Percentiles rank a stretch among this genome's conserved stretches.
These are phyloP conservation scores for Yarrowia sp. DNA, from an alignment of 805 yeast genomes.

Conservation along the genomic window DNA sequence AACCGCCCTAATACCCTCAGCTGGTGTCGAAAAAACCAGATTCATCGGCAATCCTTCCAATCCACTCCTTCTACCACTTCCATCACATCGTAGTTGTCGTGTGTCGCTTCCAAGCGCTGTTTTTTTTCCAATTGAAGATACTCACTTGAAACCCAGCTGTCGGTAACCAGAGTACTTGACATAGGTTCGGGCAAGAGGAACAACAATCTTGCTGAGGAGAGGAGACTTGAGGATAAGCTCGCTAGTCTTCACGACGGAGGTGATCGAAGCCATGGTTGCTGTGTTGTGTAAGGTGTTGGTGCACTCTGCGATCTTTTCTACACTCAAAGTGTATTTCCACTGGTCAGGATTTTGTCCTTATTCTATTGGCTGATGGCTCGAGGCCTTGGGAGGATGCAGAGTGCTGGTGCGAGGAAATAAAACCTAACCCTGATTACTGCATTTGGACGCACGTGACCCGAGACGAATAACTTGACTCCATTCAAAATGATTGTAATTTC, in stretches of 20 bases:
- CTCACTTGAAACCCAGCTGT: conserved; percentile 77
- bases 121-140: not conserved
- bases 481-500: not conserved
- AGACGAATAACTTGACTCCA: not conserved
- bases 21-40: conserved; percentile 18
- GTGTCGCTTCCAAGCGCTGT: not conserved
- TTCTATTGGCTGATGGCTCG: conserved; percentile 38
- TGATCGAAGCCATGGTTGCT: conserved; percentile 50
- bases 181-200: conserved; percentile 82
- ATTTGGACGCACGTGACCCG: conserved; percentile 27
- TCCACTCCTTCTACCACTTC: conserved; percentile 7
- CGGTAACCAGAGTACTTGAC: conserved; percentile 87
- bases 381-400: conserved; percentile 34
- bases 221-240: conserved; percentile 85
- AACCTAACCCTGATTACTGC: conserved; percentile 1
- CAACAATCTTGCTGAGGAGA: conserved; percentile 70
- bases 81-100: not conserved
- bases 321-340: conserved; percentile 38
- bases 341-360: conserved; percentile 39
- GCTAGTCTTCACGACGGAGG: conserved; percentile 54
- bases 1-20: not conserved
- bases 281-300: conserved; percentile 38
- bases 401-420: not conserved
- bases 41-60: not conserved
- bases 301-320: conserved; percentile 38